Evolutionary conservation across 1,139 yeast genomes (phyloP).

Genomic region (Diutina ranongensis): DNA sequence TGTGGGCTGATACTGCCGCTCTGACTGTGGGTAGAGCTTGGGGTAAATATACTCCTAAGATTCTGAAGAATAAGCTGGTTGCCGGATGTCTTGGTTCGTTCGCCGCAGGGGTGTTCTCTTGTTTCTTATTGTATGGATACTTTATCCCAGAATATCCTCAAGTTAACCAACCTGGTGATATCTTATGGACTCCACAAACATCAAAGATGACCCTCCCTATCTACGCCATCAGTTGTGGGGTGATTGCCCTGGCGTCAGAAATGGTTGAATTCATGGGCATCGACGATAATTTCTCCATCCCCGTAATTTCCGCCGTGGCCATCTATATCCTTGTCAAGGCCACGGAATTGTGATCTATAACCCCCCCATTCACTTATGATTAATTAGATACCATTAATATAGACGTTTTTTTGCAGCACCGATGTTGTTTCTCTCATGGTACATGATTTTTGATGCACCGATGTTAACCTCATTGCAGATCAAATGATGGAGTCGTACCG

Average conservation of each 20-base stretch:
- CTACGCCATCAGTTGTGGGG: conserved; percentile 56
- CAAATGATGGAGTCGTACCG: no score
- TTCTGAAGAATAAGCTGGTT: conserved; percentile 62
- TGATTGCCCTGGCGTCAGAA: conserved; percentile 79
- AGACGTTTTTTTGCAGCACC: no score
- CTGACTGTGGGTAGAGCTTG: conserved; percentile 74
- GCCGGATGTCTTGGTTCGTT: conserved; percentile 90
- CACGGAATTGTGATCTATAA: not conserved
- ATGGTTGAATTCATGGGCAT: conserved; percentile 60
- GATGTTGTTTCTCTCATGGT: no score
- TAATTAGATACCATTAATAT: not conserved
- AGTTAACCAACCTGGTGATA: conserved; percentile 41
- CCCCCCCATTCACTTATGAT: not conserved
- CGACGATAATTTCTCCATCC: conserved; percentile 93
- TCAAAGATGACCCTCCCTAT: conserved; percentile 42
- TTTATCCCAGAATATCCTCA: conserved; percentile 49
- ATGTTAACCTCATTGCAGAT: not conserved
- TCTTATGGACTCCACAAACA: conserved; percentile 52
- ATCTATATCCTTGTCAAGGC: not conserved
- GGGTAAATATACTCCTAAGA: conserved; percentile 57
- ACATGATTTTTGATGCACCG: not conserved
- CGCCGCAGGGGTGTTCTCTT: conserved; percentile 53
- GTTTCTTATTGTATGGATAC: conserved; percentile 59
- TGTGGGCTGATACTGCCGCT: conserved; percentile 98
- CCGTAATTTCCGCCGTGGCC: conserved; percentile 28